Conservation (phyloP, 805 yeast genomes). For the Saccharomycopsis fermentans region DNA sequence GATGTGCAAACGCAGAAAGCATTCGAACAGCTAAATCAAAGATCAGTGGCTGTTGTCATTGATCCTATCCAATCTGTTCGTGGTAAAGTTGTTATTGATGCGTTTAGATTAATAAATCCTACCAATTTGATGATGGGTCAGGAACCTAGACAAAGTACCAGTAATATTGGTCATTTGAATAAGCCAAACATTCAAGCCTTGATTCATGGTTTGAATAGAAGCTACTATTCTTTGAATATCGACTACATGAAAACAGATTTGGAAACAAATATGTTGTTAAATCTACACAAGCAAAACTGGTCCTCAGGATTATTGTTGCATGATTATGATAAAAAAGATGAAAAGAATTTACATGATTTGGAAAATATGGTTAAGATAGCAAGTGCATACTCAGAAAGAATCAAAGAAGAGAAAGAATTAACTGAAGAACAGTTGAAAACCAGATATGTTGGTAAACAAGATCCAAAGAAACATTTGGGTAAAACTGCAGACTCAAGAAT, state of each 20-base stretch:
- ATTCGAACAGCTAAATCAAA: conserved; percentile 86
- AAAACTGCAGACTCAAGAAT: conserved; percentile 79
- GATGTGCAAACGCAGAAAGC: conserved; percentile 98
- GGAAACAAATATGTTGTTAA: conserved; percentile 89
- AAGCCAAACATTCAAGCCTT: conserved; percentile 95
- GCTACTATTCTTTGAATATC: conserved; percentile 89
- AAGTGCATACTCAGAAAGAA: conserved; percentile 77
- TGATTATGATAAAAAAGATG: conserved; percentile 71
- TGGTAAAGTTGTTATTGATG: conserved; percentile 98
- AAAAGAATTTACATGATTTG: conserved; percentile 61
- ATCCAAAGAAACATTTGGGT: conserved; percentile 92
- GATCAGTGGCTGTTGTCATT: conserved; percentile 97
- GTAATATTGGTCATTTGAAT: conserved; percentile 88
- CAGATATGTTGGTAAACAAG: conserved; percentile 96
- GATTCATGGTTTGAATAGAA: conserved; percentile 94
- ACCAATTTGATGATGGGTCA: conserved; percentile 87
- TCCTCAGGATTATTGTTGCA: conserved; percentile 76
- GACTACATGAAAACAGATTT: conserved; percentile 87
- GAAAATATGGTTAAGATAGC: conserved; percentile 83
- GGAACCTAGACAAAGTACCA: conserved; percentile 96
- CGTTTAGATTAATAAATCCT: conserved; percentile 88
- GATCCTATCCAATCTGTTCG: conserved; percentile 98
- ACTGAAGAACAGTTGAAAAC: conserved; percentile 84
- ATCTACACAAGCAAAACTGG: conserved; percentile 93
- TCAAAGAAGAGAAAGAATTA: conserved; percentile 84